Conservation (phyloP, 495 filamentous ascomycete species). For the Sphaerosporella brunnea region DNA sequence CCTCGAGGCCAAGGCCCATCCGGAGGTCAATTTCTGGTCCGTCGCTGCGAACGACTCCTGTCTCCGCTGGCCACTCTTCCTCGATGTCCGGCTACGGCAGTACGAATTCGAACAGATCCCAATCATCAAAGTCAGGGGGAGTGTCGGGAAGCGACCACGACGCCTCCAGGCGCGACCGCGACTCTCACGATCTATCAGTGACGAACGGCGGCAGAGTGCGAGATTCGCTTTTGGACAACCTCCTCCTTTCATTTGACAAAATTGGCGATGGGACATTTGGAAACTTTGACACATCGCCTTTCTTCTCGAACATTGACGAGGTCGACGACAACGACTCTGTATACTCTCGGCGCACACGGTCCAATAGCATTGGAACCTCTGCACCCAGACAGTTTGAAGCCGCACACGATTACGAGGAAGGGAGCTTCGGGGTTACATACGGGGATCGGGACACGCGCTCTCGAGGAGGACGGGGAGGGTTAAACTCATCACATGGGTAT, state of each 20-base stretch:
- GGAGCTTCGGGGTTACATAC: constrained; percentile 21
- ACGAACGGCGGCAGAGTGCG: constrained; percentile 55
- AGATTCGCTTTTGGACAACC: constrained; percentile 79
- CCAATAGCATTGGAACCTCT: neutral
- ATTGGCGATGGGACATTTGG: constrained; percentile 33
- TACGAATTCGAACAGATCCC: constrained; percentile 17
- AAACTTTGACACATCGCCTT: constrained; percentile 23
- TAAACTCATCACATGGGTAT: constrained; percentile 24
- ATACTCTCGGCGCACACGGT: constrained; percentile 14
- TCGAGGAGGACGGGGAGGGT: constrained; percentile 15
- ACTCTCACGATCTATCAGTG: constrained; percentile 78
- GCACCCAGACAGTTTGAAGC: constrained; percentile 1
- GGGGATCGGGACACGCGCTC: constrained; percentile 26
- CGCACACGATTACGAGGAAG: constrained; percentile 16
- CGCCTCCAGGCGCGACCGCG: constrained; percentile 41
- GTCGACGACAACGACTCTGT: constrained; percentile 29
- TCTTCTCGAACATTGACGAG: constrained; percentile 24
- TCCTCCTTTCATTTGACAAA: constrained; percentile 78
- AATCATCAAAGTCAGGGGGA: constrained; percentile 1
- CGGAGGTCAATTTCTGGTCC: constrained; percentile 9
- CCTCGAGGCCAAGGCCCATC: constrained; percentile 20
- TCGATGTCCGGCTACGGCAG: constrained; percentile 20
- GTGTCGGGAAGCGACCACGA: constrained; percentile 1
- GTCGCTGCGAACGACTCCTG: constrained; percentile 5
- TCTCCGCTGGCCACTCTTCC: constrained; percentile 13